phyloP scores from a whole-genome alignment of 1,139 yeast genomes.

The Yamadazyma mexicana region DNA sequence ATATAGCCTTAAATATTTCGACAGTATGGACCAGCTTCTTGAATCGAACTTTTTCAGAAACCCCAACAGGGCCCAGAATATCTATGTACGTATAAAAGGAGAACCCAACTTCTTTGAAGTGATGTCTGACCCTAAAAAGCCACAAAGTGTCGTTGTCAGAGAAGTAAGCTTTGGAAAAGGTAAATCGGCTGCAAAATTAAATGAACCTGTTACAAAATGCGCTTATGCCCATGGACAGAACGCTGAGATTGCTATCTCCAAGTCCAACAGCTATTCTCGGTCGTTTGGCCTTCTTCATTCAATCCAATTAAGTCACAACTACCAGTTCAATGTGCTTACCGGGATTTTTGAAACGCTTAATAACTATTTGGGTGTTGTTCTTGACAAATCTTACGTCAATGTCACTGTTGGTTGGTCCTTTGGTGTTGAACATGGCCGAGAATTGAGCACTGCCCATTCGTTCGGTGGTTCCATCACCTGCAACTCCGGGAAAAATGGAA shows the following conservation, averaged over 20 bases:
- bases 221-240: conserved; percentile 6
- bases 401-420: conserved; percentile 7
- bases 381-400: not conserved
- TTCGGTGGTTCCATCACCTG: conserved; percentile 15
- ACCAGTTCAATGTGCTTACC: not conserved
- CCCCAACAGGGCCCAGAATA: conserved; percentile 7
- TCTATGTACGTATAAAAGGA: conserved; percentile 6
- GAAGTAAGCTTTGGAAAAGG: conserved; percentile 7
- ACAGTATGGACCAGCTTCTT: conserved; percentile 8
- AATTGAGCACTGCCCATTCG: conserved; percentile 9
- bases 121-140: conserved; percentile 5
- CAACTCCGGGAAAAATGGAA: conserved; percentile 10
- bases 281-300: conserved; percentile 8
- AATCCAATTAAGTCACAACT: conserved; percentile 1
- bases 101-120: conserved; percentile 7
- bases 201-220: conserved; percentile 11
- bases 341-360: not conserved
- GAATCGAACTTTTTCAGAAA: conserved; percentile 10
- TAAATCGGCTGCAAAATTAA: conserved; percentile 6
- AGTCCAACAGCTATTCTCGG: conserved; percentile 6
- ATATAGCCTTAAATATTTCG: conserved; percentile 5
- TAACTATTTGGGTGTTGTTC: not conserved
- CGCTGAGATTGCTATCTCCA: conserved; percentile 5
- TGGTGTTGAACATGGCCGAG: conserved; percentile 6
- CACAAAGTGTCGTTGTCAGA: conserved; percentile 5